Evolutionary conservation across 2,329 filamentous ascomycete species (phyloP), one percentile per base, ranked within the genome.

Genomic region (Aspergillus unguis): DNA sequence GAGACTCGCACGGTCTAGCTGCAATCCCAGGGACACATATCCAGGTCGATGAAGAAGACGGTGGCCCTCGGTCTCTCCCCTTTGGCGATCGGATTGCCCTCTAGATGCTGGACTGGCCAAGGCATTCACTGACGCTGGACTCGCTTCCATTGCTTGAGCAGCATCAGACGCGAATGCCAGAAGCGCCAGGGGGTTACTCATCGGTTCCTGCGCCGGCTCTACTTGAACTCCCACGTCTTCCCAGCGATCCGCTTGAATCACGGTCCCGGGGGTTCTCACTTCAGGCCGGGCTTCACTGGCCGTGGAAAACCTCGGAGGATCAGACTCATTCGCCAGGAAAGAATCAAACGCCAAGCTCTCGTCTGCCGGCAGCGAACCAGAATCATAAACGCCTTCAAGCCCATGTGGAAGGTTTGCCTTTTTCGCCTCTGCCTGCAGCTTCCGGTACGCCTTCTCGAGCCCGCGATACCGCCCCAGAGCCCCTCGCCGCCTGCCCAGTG

Each of bases 151-250:
- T 23, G 54, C 50, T 23, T 60, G 58, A 2, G 62, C 57, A 2
- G 61, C 57, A 17, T 58, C 59, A 6, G 62, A 64, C 8, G 62
- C 63, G 53, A 65, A 61, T 2, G 64, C 64, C 5, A 67, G 46
- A 26, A 66, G 41, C 2, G 61, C 64, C 7, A 67, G 53, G 3
- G 63, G 65, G 50, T 67, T 67, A 40, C 62, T 66, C 37, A 64
- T 54, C 2, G 60, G 60, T 42, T 67, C 60, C 4, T 51, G 37
- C 29, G 26, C 44, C 5, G 29, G 5, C 31, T 59, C 52, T 8
- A 1, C 31, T 7, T 11, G 26, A 8, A 11, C 36, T 23, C 8
- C 36, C 17, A 7, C 27, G 31, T 32, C 37, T 23, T 33, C 23
- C n/a, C 7, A 17, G 7, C 10, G 36, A 5, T n/a, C 36, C 11